Percentiles rank a stretch among this genome's conserved stretches.
phyloP scores from a whole-genome alignment of 306 rosid genomes.

The Citrullus amarus region DNA sequence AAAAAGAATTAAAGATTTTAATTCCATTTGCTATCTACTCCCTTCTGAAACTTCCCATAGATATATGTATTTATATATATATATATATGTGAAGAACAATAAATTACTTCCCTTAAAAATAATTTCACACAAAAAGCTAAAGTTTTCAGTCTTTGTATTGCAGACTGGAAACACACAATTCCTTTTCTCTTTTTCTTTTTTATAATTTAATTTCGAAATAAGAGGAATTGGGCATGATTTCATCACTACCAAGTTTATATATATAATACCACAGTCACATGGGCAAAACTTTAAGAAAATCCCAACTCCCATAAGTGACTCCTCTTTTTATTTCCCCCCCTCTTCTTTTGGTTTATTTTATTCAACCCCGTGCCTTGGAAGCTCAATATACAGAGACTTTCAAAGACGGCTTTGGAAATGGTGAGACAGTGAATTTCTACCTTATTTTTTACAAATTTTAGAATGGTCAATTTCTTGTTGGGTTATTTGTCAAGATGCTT shows the following conservation, averaged over 20 bases:
- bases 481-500: background rate
- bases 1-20: constrained; percentile 14
- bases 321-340: background rate
- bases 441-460: too few species aligned
- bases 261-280: constrained; percentile 59
- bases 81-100: too few species aligned
- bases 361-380: constrained; percentile 23
- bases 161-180: constrained; percentile 70
- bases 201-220: background rate
- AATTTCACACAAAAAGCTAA: constrained; percentile 44
- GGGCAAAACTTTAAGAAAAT: constrained; percentile 42
- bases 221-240: constrained; percentile 38
- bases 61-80: too few species aligned
- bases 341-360: constrained; percentile 15
- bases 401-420: background rate
- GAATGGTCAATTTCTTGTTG: background rate
- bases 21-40: too few species aligned
- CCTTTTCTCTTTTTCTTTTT: background rate
- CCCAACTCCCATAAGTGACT: constrained; percentile 9
- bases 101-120: too few species aligned
- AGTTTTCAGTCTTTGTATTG: constrained; percentile 73
- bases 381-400: constrained; percentile 24
- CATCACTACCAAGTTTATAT: constrained; percentile 39
- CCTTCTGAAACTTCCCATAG: too few species aligned
- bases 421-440: background rate